Percentiles rank a stretch among this genome's conserved stretches.
Conservation (phyloP, 371 early-diverging fungal species). For the Mucor sp. region DNA sequence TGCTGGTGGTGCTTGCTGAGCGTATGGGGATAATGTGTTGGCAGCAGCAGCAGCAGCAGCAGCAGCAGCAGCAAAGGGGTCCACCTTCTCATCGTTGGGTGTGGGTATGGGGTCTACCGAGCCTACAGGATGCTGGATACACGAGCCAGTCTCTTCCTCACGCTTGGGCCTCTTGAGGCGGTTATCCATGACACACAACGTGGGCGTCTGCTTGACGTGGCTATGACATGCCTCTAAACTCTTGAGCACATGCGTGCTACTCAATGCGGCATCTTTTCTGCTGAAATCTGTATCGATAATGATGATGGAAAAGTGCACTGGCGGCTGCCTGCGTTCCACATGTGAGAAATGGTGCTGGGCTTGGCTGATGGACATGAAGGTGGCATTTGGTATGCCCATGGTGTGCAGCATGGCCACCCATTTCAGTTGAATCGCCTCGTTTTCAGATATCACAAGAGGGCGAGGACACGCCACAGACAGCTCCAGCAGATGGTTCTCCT, state of each 20-base stretch:
- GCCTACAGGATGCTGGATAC: constrained; percentile 7
- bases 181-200: constrained; percentile 13
- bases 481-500: constrained; percentile 17
- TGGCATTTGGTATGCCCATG: not conserved
- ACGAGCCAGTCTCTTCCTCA: not conserved
- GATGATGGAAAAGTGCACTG: not conserved
- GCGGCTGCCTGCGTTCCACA: not conserved
- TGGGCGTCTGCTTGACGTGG: constrained; percentile 1
- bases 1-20: no score
- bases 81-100: constrained; percentile 3
- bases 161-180: not conserved
- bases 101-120: not conserved
- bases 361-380: not conserved
- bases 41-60: not conserved
- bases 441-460: constrained; percentile 20
- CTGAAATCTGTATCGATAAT: constrained; percentile 14
- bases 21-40: not conserved
- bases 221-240: not conserved
- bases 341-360: not conserved
- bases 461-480: constrained; percentile 6
- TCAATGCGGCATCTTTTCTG: no score
- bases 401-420: constrained; percentile 1
- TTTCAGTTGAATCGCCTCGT: constrained; percentile 4
- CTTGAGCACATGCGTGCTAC: not conserved
- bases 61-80: not conserved